These are phyloP conservation scores for Polytrichum commune DNA, from an alignment of 225 moss, liverwort and hornwort species.

Conservation along the genomic window DNA sequence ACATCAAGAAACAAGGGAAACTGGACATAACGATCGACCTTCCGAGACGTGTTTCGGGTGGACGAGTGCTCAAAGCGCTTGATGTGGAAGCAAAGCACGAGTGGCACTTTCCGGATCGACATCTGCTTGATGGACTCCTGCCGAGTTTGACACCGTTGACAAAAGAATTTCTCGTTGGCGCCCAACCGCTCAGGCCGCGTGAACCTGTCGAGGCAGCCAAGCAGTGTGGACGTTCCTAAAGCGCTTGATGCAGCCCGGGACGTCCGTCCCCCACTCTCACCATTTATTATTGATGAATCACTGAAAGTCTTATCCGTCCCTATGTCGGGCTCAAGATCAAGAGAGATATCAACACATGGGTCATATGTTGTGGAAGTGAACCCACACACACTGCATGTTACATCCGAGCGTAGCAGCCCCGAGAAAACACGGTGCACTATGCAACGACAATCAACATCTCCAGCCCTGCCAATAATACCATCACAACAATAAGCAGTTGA, in stretches of 20 bases:
- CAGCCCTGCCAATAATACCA: conserved; percentile 49
- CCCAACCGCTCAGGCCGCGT: conserved; percentile 82
- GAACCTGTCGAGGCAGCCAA: conserved; percentile 89
- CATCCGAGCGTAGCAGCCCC: conserved; percentile 86
- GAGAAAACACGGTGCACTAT: conserved; percentile 96
- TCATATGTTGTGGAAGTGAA: conserved; percentile 94
- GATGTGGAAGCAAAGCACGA: conserved; percentile 89
- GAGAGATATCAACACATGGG: conserved; percentile 89
- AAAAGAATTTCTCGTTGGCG: conserved; percentile 82
- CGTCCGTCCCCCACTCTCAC: conserved; percentile 60
- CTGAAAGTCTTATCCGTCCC: conserved; percentile 65
- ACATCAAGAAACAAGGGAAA: conserved; percentile 83
- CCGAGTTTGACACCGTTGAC: conserved; percentile 76
- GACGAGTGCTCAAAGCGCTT: conserved; percentile 94
- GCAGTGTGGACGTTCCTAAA: conserved; percentile 71
- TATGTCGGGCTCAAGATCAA: conserved; percentile 87
- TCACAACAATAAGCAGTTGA: neutral
- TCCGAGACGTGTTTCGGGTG: conserved; percentile 80
- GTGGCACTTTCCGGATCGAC: conserved; percentile 84
- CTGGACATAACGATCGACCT: conserved; percentile 90
- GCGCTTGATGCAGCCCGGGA: conserved; percentile 74
- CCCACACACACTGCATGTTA: conserved; percentile 92
- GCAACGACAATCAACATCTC: conserved; percentile 91
- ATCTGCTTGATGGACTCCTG: conserved; percentile 96
- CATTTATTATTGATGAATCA: conserved; percentile 56